Conservation (phyloP, 2,329 filamentous ascomycete species). For the Colletotrichum godetiae region DNA sequence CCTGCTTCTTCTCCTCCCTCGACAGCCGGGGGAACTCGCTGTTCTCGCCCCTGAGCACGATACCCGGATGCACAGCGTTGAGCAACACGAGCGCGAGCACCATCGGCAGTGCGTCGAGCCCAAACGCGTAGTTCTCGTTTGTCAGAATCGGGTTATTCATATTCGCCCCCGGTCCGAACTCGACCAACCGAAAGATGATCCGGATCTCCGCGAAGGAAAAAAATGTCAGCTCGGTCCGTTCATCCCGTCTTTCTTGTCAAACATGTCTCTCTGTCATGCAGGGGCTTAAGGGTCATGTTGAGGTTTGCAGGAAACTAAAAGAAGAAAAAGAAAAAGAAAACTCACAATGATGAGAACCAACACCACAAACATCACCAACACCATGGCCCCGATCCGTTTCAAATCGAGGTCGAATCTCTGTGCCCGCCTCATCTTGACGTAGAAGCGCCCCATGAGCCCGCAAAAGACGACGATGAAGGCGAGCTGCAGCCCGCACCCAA, state of each 20-base stretch:
- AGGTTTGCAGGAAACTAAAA: not conserved
- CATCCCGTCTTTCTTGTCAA: slow-evolving; percentile 22
- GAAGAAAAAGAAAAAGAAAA: not conserved
- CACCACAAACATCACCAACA: slow-evolving; percentile 47
- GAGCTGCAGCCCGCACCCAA: slow-evolving; percentile 50
- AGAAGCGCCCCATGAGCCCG: slow-evolving; percentile 49
- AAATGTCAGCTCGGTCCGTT: slow-evolving; percentile 30
- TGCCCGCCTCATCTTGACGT: slow-evolving; percentile 41
- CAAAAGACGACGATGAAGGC: slow-evolving; percentile 51
- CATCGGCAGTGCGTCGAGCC: slow-evolving; percentile 67
- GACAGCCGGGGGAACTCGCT: slow-evolving; percentile 56
- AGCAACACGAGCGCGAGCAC: slow-evolving; percentile 55
- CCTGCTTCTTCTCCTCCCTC: slow-evolving; percentile 57
- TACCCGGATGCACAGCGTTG: slow-evolving; percentile 60
- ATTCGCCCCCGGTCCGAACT: slow-evolving; percentile 61
- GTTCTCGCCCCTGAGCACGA: slow-evolving; percentile 55
- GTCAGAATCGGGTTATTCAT: slow-evolving; percentile 56
- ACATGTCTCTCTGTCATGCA: not conserved
- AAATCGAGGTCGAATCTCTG: slow-evolving; percentile 39
- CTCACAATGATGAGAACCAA: slow-evolving; percentile 50
- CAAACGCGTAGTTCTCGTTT: slow-evolving; percentile 64
- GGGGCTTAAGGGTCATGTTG: not conserved
- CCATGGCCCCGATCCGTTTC: slow-evolving; percentile 46
- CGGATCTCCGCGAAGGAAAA: slow-evolving; percentile 51
- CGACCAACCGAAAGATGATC: slow-evolving; percentile 70